Conservation (phyloP, 805 yeast species). For the Suhomyces sp. region DNA sequence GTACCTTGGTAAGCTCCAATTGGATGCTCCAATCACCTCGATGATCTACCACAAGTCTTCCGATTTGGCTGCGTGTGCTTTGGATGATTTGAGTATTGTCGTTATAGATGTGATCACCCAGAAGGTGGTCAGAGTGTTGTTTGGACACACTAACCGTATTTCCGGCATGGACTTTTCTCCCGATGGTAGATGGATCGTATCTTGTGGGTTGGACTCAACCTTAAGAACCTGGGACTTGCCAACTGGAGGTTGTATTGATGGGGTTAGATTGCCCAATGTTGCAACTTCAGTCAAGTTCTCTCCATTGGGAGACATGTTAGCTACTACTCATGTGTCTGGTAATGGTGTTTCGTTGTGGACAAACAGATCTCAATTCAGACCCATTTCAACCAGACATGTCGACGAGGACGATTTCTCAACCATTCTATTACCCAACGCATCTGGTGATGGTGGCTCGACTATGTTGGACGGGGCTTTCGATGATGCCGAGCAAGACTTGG, state of each 20-base stretch:
- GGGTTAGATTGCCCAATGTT: conserved; percentile 72
- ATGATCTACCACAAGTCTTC: conserved; percentile 78
- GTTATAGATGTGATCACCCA: conserved; percentile 81
- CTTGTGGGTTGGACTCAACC: conserved; percentile 80
- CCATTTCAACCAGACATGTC: conserved; percentile 70
- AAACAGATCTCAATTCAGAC: conserved; percentile 77
- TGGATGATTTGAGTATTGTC: conserved; percentile 82
- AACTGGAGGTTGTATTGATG: conserved; percentile 95
- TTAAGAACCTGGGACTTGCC: conserved; percentile 97
- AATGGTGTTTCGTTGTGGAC: conserved; percentile 93
- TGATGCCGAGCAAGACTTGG: conserved; percentile 31
- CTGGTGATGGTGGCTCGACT: conserved; percentile 74
- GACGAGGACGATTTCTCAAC: conserved; percentile 70
- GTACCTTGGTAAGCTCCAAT: conserved; percentile 59
- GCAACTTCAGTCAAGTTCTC: conserved; percentile 79
- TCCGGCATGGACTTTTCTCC: conserved; percentile 89
- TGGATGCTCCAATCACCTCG: conserved; percentile 75
- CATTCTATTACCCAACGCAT: conserved; percentile 65
- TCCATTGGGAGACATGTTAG: conserved; percentile 84
- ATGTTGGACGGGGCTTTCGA: conserved; percentile 78
- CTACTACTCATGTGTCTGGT: conserved; percentile 88
- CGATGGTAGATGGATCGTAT: conserved; percentile 92
- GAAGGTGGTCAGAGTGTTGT: conserved; percentile 77
- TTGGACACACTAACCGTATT: conserved; percentile 87
- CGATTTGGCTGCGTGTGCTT: conserved; percentile 77